phyloP scores from a whole-genome alignment of 345 rosid species.

The Eucalyptus tenuipes region DNA sequence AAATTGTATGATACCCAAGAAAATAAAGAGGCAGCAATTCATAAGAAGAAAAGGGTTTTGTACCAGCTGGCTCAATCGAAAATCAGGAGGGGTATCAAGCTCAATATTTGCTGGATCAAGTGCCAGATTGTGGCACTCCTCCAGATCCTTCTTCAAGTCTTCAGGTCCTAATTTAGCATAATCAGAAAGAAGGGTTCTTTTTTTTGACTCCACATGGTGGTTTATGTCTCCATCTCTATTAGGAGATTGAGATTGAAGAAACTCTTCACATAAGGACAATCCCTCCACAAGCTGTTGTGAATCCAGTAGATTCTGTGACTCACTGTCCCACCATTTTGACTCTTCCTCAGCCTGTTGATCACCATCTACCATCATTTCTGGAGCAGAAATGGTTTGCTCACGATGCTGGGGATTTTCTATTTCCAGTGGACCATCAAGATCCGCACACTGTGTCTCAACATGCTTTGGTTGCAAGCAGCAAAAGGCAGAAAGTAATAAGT shows the following conservation, averaged over 20 bases:
- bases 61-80: slow-evolving; percentile 92
- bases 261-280: slow-evolving; percentile 70
- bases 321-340: slow-evolving; percentile 73
- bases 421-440: slow-evolving; percentile 31
- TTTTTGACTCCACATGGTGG: slow-evolving; percentile 6
- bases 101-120: slow-evolving; percentile 75
- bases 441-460: slow-evolving; percentile 13
- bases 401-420: slow-evolving; percentile 3
- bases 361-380: slow-evolving; percentile 9
- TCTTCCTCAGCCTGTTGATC: slow-evolving; percentile 43
- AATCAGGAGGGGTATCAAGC: slow-evolving; percentile 89
- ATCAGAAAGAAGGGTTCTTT: slow-evolving; percentile 55
- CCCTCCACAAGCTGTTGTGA: slow-evolving; percentile 95
- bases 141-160: slow-evolving; percentile 70
- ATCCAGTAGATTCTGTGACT: slow-evolving; percentile 54
- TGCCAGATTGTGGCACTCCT: slow-evolving; percentile 65
- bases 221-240: slow-evolving; percentile 29
- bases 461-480: slow-evolving; percentile 5
- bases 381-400: slow-evolving; percentile 8
- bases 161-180: slow-evolving; percentile 69
- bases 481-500: background rate
- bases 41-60: background rate
- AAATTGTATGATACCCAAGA: background rate
- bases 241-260: slow-evolving; percentile 77
- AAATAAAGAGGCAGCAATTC: background rate